Percentiles rank a stretch among this genome's conserved stretches.
phyloP scores from a whole-genome alignment of 2,329 filamentous ascomycete genomes.

The Fusarium longipes region DNA sequence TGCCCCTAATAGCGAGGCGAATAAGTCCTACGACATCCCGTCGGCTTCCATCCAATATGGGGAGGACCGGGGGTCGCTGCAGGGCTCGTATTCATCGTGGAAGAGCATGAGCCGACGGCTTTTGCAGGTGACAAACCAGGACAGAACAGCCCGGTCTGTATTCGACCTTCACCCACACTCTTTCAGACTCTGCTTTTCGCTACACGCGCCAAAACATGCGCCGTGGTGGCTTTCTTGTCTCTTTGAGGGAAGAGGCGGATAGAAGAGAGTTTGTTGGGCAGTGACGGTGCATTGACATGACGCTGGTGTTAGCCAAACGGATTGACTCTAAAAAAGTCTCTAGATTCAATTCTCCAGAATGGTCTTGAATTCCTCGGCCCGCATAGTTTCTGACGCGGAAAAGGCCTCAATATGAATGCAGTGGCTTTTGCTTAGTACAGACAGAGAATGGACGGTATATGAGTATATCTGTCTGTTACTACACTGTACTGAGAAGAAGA shows the following conservation, averaged over 20 bases:
- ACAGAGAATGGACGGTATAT: not conserved
- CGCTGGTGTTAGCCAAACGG: constrained; percentile 25
- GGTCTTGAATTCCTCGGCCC: constrained; percentile 5
- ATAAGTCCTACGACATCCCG: not conserved
- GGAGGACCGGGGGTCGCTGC: constrained; percentile 4
- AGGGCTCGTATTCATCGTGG: constrained; percentile 47
- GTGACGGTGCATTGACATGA: constrained; percentile 23
- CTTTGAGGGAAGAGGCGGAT: constrained; percentile 9
- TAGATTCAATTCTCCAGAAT: not conserved
- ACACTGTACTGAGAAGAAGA: not conserved
- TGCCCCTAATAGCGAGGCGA: constrained; percentile 24
- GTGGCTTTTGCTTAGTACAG: not conserved
- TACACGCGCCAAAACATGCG: constrained; percentile 38
- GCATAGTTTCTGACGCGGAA: not conserved
- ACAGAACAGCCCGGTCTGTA: not conserved
- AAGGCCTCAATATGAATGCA: not conserved
- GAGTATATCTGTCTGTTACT: not conserved
- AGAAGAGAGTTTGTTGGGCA: constrained; percentile 31
- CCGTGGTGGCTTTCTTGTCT: constrained; percentile 20
- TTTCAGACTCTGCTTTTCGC: constrained; percentile 31
- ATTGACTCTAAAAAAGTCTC: constrained; percentile 8
- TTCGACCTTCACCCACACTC: constrained; percentile 1
- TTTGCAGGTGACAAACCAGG: constrained; percentile 41
- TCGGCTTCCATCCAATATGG: constrained; percentile 4
- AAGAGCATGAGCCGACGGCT: constrained; percentile 28